Conservation (phyloP, 768 basidiomycete species). For the Coprinopsis cinerea region DNA sequence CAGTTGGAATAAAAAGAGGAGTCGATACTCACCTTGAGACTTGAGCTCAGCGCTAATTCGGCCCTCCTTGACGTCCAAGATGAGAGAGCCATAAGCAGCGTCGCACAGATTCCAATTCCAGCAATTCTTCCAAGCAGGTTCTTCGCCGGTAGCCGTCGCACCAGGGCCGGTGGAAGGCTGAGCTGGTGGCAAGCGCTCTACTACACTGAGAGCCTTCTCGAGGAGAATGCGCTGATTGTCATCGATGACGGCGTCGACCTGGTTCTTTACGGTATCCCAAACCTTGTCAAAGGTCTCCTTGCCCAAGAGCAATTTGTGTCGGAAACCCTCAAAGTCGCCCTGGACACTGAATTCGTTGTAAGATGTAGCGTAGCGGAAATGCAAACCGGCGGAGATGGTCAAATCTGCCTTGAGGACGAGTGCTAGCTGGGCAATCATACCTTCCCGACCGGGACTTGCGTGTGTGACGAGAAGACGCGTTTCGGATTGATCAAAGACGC, state of each 20-base stretch:
- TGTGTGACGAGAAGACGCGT: constrained; percentile 92
- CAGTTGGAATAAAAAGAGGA: neutral
- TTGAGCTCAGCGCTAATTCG: constrained; percentile 88
- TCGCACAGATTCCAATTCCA: constrained; percentile 99
- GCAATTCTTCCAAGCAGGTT: constrained; percentile 96
- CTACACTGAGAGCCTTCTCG: constrained; percentile 82
- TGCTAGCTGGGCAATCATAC: constrained; percentile 84
- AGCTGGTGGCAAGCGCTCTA: constrained; percentile 69
- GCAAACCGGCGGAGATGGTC: constrained; percentile 89
- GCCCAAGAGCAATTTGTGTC: constrained; percentile 69
- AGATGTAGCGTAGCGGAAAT: constrained; percentile 94
- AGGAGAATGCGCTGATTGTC: constrained; percentile 83
- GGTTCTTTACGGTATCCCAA: constrained; percentile 90
- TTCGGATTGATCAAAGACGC: constrained; percentile 88
- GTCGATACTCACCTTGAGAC: constrained; percentile 65
- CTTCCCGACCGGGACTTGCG: constrained; percentile 88
- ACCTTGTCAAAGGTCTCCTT: constrained; percentile 85
- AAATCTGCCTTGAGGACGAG: constrained; percentile 91
- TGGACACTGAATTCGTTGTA: constrained; percentile 98
- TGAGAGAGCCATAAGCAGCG: constrained; percentile 84
- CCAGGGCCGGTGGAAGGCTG: constrained; percentile 41
- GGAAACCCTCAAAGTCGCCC: constrained; percentile 82
- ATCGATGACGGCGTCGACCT: constrained; percentile 89
- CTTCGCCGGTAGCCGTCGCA: constrained; percentile 61
- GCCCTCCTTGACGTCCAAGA: constrained; percentile 89